Conservation (phyloP, 305 asterid genomes). For the Fraxinus velutina region DNA sequence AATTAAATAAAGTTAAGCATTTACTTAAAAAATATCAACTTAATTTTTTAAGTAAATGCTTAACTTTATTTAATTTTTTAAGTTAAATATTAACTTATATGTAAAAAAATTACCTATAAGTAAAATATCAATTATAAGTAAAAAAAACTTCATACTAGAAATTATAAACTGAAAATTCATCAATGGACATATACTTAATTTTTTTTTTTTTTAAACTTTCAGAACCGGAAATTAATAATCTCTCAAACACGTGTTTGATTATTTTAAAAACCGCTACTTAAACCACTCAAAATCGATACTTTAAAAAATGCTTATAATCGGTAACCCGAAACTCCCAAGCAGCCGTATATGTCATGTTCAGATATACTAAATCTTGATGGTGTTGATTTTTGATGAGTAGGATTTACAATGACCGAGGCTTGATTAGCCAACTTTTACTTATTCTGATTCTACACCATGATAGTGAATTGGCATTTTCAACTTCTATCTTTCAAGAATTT, state of each 20-base stretch:
- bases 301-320: no score
- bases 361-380: neutral
- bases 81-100: neutral
- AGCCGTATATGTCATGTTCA: neutral
- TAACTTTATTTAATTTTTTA: no score
- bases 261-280: no score
- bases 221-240: no score
- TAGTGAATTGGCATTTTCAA: neutral
- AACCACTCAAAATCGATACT: neutral
- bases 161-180: no score
- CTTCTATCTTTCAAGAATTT: neutral
- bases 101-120: neutral
- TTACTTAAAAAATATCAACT: no score
- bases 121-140: no score
- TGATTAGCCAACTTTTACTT: neutral
- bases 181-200: no score
- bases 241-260: neutral
- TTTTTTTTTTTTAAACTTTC: neutral
- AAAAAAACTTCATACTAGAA: no score
- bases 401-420: neutral
- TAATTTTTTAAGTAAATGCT: neutral
- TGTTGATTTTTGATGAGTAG: neutral
- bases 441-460: neutral
- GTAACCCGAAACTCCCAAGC: neutral
- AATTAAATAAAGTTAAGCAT: no score